Base-by-base conservation (phyloP, 1,139 yeast species). In the Protomyces pachydermus region DNA sequence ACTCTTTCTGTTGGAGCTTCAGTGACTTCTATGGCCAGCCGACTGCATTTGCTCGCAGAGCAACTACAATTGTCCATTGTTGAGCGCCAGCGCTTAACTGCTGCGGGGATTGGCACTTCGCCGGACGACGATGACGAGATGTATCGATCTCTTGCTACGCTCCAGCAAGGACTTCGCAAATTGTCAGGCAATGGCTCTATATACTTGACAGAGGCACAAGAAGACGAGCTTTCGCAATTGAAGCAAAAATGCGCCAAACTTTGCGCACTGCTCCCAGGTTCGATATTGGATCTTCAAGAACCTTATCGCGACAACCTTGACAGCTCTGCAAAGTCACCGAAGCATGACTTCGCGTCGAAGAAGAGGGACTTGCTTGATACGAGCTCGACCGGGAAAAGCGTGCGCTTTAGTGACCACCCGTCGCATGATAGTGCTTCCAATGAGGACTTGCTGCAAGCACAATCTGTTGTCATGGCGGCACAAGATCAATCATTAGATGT, bases 401-500 rank as follows among this genome's bases (percentile, higher is more conserved):
- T 84, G 4, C 73, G 87, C 61, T 84, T 84, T 70, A 79, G 80
- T 67, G 85, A 82, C 61, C 74, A 76, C 25, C 71, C 77, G 34
- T 71, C 75, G 9, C 78, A 76, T 52, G 62, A 54, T 42, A 65
- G 38, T 28, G 48, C 65, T 32, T 54, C 68, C 62, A 70, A 68
- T 64, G 56, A 52, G 63, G 73, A 69, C 65, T 70, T 87, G 58
- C 85, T 84, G 73, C 84, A 84, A 14, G 83, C 81, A 68, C 91
- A 89, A 71, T 88, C 87, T 70, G 90, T 85, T 69, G 81, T 81
- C 61, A 67, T 73, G 68, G 69, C 66, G 56, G 78, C 79, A 53
- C 96, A 89, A 71, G 96, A 89, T 72, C 76, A 77, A 14, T 81
- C 84, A 65, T 75, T 89, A 56, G 86, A 82, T 61, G 68, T 75